Conservation (phyloP, 352 stramenopile genomes). For the Phytophthora pini region DNA sequence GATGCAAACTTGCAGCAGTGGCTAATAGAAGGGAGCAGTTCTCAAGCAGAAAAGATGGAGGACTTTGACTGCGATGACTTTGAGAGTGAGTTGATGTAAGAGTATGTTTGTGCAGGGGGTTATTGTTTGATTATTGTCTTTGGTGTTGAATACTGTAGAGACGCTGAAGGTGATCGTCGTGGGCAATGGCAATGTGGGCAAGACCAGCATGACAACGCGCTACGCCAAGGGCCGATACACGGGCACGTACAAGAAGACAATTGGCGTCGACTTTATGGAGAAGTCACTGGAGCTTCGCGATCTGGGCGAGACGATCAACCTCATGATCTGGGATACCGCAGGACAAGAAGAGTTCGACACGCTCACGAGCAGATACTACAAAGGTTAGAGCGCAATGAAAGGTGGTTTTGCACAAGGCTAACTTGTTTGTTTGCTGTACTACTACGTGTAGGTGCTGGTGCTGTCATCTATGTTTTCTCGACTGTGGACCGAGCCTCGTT, state of each 20-base stretch:
- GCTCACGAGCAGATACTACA: constrained; percentile 85
- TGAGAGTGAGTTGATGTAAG: constrained; percentile 52
- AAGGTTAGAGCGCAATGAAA: constrained; percentile 24
- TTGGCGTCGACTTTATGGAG: constrained; percentile 88
- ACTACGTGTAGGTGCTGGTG: constrained; percentile 45
- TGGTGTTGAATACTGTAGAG: constrained; percentile 19
- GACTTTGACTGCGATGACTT: constrained; percentile 80
- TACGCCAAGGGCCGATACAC: constrained; percentile 85
- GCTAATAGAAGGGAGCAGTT: background rate
- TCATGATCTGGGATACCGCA: constrained; percentile 87
- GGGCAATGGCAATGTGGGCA: constrained; percentile 86
- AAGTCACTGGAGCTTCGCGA: constrained; percentile 74
- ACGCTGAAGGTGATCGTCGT: constrained; percentile 87
- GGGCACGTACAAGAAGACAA: constrained; percentile 87
- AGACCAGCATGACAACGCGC: constrained; percentile 83
- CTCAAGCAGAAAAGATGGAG: constrained; percentile 27
- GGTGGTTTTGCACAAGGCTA: background rate
- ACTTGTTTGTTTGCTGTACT: background rate
- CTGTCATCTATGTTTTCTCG: constrained; percentile 81
- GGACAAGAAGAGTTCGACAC: constrained; percentile 84
- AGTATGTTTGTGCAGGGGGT: too few relatives aligned
- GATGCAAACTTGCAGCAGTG: background rate
- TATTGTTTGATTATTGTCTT: background rate
- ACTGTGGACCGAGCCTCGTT: constrained; percentile 77
- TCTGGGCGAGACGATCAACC: constrained; percentile 64